Conservation (phyloP, 495 filamentous ascomycete species). For the Saxophila tyrrhenica region DNA sequence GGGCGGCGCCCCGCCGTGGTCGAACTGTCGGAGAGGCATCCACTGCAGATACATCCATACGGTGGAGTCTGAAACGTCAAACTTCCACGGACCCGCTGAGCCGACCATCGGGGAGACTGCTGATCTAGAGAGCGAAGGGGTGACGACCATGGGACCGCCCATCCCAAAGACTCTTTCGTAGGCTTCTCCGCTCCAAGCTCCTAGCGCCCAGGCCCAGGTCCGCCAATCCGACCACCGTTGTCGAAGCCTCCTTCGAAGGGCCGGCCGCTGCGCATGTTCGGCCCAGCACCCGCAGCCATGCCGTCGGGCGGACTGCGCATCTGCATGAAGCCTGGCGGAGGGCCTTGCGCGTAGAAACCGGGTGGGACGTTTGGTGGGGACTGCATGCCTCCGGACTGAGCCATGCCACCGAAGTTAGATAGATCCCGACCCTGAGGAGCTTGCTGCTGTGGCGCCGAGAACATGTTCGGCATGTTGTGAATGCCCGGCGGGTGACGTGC, state of each 20-base stretch:
- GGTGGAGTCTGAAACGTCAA: too few species aligned
- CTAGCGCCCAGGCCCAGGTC: not conserved
- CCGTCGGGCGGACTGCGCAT: slow-evolving; percentile 2
- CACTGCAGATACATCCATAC: too few species aligned
- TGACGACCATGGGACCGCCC: too few species aligned
- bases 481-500: slow-evolving; percentile 17
- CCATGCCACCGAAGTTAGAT: not conserved
- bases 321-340: slow-evolving; percentile 15
- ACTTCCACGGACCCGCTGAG: too few species aligned
- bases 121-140: too few species aligned
- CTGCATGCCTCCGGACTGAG: not conserved
- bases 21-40: too few species aligned
- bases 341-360: slow-evolving; percentile 8
- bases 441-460: slow-evolving; percentile 12
- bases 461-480: slow-evolving; percentile 13
- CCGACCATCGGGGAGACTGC: too few species aligned
- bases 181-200: too few species aligned
- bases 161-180: too few species aligned
- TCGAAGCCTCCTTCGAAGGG: not conserved
- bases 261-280: not conserved
- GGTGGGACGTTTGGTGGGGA: slow-evolving; percentile 13
- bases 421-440: not conserved
- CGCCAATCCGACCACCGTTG: not conserved
- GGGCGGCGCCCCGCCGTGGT: too few species aligned
- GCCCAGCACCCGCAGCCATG: not conserved